phyloP scores from a whole-genome alignment of 2,329 filamentous ascomycete species.

The Coniosporium tulheliwenetii region DNA sequence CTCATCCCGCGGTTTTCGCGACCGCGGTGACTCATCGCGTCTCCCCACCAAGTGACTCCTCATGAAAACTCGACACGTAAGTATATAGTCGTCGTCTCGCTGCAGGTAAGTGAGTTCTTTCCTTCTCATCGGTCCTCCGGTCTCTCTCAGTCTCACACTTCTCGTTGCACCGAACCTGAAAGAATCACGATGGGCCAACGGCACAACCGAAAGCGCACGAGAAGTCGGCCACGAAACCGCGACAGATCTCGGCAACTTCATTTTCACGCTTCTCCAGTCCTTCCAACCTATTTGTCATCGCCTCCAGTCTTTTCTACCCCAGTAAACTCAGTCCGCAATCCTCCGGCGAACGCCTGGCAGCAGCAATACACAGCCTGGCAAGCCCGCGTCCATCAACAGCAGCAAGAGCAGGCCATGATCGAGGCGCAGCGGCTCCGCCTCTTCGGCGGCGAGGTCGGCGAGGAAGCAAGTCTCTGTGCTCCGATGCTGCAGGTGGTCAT shows the following conservation, averaged over 20 bases:
- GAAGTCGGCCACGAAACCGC: conserved; percentile 20
- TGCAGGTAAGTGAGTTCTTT: no score
- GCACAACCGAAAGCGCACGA: conserved; percentile 27
- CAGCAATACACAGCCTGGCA: conserved; percentile 22
- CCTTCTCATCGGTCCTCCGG: no score
- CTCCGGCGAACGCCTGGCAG: conserved; percentile 17
- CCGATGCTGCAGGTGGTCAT: conserved; percentile 31
- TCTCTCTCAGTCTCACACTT: no score
- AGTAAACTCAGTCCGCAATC: conserved; percentile 1
- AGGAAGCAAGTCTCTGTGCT: conserved; percentile 22
- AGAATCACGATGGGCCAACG: conserved; percentile 21
- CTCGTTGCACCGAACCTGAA: no score
- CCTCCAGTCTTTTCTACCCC: background rate
- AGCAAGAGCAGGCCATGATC: background rate
- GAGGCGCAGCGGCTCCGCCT: conserved; percentile 20
- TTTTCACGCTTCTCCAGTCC: no score
- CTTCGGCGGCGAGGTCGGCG: conserved; percentile 26
- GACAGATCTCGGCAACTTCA: background rate
- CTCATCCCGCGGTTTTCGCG: no score
- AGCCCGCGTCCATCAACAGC: conserved; percentile 7
- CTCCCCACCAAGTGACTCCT: no score
- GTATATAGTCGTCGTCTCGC: no score
- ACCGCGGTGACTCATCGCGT: no score
- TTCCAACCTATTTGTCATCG: background rate
- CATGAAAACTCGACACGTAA: no score